Base-by-base conservation (phyloP, 306 rosid species). In the Cicer pinnatifidum region DNA sequence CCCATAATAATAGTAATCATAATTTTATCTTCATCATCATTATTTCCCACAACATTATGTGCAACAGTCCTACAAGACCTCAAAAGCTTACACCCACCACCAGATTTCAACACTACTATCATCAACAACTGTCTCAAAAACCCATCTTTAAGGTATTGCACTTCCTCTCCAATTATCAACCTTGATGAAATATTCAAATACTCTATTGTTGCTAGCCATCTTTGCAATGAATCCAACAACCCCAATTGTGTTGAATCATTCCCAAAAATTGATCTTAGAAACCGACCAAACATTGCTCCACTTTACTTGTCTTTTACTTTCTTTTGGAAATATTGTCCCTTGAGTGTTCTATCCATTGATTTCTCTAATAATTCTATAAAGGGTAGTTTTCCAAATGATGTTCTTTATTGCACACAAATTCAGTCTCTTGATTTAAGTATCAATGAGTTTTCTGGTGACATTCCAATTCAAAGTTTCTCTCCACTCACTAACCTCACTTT, bases 281-380 rank as follows among this genome's bases (percentile, higher is more conserved):
- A 72, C 80, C 86, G 82, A 8, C 91, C 93, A 0, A 82, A 60
- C 52, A 71, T 85, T 11, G 86, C 90, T 0, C 77, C 86, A 7
- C 86, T 88, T 65, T 90, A 88, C 71, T 77, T 90, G 84, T 88
- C 96, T 5, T 90, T 90, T 71, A 78, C 41, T 71, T 88, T 90
- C 90, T 90, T 90, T 54, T 88, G 96, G 96, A 90, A 82, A 79
- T 90, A 71, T 13, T 90, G 90, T 52, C 96, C 96, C 3, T 60
- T 85, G 15, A 86, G 41, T 69, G 77, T 90, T 67, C 1, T 86
- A 0, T 64, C 87, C 13, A 86, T 90, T 61, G 93, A 90, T 75
- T 54, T 90, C 23, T 86, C 91, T 6, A 88, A 90, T 61, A 84
- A 73, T 62, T 90, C 88, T 11, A 11, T 90, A 20, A 86, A 85